These are phyloP conservation scores for Colletotrichum viniferum DNA, from an alignment of 2,329 filamentous ascomycete species.

Conservation along the genomic window DNA sequence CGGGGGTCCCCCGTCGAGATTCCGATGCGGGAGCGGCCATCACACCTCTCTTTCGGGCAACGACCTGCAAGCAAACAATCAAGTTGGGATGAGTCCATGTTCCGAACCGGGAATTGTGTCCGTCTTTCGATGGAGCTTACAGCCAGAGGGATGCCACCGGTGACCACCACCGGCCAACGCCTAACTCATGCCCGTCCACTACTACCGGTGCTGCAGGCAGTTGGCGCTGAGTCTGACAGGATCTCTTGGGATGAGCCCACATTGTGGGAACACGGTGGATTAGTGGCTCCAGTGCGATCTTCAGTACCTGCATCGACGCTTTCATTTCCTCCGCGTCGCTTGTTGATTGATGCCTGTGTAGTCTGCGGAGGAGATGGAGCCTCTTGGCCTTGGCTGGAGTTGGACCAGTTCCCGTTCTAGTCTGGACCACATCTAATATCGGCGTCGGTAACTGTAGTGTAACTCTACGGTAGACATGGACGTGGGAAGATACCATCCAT, in stretches of 20 bases:
- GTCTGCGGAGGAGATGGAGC: conserved; percentile 4
- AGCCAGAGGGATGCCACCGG: not conserved
- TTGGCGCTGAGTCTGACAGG: not conserved
- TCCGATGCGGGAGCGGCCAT: not conserved
- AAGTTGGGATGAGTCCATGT: conserved; percentile 14
- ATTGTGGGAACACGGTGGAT: conserved; percentile 2
- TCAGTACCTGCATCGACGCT: conserved; percentile 16
- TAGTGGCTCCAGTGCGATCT: conserved; percentile 14
- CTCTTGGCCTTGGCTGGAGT: not conserved
- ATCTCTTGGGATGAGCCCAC: conserved; percentile 2
- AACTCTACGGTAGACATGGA: not conserved
- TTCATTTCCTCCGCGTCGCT: conserved; percentile 21
- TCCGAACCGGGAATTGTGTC: not conserved
- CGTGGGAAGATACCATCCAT: not conserved
- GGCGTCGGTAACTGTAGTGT: not conserved
- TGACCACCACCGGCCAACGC: not conserved
- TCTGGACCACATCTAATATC: not conserved
- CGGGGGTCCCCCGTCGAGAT: conserved; percentile 1
- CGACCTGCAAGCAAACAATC: conserved; percentile 4
- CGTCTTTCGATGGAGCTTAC: not conserved
- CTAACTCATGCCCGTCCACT: not conserved
- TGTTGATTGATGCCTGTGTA: conserved; percentile 11
- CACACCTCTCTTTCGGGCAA: not conserved
- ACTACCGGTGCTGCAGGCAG: not conserved
- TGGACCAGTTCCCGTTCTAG: not conserved